These are phyloP conservation scores for Penicillium sp. DNA, from an alignment of 2,329 filamentous ascomycete species.

Conservation along the genomic window DNA sequence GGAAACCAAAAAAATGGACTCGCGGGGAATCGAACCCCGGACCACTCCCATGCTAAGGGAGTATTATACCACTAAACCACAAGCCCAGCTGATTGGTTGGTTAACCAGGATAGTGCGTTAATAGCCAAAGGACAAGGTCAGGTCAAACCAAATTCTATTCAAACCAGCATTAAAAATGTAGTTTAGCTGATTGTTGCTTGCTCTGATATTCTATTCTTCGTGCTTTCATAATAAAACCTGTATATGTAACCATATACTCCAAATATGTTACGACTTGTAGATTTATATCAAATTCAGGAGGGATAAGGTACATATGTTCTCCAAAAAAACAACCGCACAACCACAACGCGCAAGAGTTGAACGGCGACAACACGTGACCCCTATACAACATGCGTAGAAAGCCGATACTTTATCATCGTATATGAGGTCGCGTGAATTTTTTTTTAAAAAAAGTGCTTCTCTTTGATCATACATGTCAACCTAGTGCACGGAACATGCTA, in stretches of 20 bases:
- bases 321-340: too few relatives aligned
- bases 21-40: neutral
- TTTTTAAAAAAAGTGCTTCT: slow-evolving; percentile 65
- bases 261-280: too few relatives aligned
- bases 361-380: neutral
- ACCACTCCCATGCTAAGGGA: neutral
- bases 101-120: neutral
- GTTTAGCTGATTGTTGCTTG: too few relatives aligned
- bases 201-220: too few relatives aligned
- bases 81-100: neutral
- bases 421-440: neutral
- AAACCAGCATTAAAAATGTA: too few relatives aligned
- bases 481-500: slow-evolving; percentile 85
- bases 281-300: too few relatives aligned
- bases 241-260: too few relatives aligned
- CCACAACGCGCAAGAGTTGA: too few relatives aligned
- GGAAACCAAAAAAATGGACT: neutral
- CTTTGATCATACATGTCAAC: slow-evolving; percentile 88
- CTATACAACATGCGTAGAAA: neutral
- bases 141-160: too few relatives aligned
- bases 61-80: neutral
- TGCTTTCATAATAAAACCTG: too few relatives aligned
- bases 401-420: neutral
- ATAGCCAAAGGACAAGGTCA: too few relatives aligned
- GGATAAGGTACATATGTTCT: too few relatives aligned